phyloP scores from a whole-genome alignment of 192 early-diverging fungal genomes.

The Coemansia asiatica region DNA sequence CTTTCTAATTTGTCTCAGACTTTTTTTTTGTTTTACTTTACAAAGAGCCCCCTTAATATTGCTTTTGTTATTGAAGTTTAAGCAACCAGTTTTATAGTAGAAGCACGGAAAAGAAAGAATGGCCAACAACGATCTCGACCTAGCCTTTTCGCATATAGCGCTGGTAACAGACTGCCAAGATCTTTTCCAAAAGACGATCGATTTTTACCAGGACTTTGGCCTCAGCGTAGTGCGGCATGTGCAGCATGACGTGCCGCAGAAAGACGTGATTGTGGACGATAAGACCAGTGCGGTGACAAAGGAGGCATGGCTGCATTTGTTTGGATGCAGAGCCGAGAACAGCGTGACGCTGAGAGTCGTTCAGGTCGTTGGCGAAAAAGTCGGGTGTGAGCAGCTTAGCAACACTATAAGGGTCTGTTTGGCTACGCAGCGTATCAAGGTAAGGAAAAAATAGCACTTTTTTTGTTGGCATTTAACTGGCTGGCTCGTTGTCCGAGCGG shows the following conservation, averaged over 20 bases:
- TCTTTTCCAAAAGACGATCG: slow-evolving; percentile 39
- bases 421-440: slow-evolving; percentile 36
- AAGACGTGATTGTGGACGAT: slow-evolving; percentile 31
- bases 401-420: slow-evolving; percentile 31
- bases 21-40: no score
- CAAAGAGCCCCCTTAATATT: no score
- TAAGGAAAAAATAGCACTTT: slow-evolving; percentile 6
- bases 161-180: slow-evolving; percentile 31
- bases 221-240: slow-evolving; percentile 54
- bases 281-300: slow-evolving; percentile 24
- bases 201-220: slow-evolving; percentile 62
- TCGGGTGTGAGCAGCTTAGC: not conserved
- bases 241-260: slow-evolving; percentile 30
- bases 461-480: slow-evolving; percentile 5
- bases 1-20: no score
- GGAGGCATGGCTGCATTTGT: slow-evolving; percentile 62
- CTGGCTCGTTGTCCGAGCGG: slow-evolving; percentile 10
- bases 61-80: no score
- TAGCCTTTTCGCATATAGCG: slow-evolving; percentile 51
- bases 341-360: slow-evolving; percentile 47
- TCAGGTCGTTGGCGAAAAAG: slow-evolving; percentile 15
- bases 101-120: not conserved
- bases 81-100: not conserved
- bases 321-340: slow-evolving; percentile 42
- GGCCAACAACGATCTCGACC: slow-evolving; percentile 7